phyloP scores from a whole-genome alignment of 495 filamentous ascomycete genomes.

The Aspergillus leporis region DNA sequence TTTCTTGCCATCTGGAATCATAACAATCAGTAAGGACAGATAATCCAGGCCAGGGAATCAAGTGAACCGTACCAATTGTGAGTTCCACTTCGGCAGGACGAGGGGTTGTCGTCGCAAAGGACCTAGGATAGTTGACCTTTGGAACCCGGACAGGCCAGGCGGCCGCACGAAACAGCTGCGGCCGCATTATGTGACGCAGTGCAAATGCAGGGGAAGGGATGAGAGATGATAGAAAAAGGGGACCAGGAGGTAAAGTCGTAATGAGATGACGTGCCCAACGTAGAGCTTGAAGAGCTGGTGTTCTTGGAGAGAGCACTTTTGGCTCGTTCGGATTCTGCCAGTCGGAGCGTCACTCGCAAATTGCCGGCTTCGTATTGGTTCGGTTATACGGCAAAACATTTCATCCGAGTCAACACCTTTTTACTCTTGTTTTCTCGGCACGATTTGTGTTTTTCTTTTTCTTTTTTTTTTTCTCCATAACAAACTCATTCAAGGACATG shows the following conservation, averaged over 20 bases:
- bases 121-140: conserved; percentile 61
- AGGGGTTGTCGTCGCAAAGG: conserved; percentile 71
- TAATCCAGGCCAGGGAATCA: conserved; percentile 20
- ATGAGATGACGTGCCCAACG: conserved; percentile 10
- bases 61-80: conserved; percentile 72
- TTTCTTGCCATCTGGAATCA: conserved; percentile 81
- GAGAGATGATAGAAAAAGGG: conserved; percentile 13
- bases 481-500: conserved; percentile 63
- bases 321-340: conserved; percentile 31
- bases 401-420: conserved; percentile 24
- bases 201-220: conserved; percentile 38
- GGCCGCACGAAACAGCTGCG: conserved; percentile 82
- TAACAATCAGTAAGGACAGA: conserved; percentile 13
- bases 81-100: conserved; percentile 89
- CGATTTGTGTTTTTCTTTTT: conserved; percentile 36
- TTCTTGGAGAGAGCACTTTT: conserved; percentile 39
- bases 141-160: conserved; percentile 70
- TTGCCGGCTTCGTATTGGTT: conserved; percentile 39
- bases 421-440: conserved; percentile 17
- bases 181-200: conserved; percentile 71
- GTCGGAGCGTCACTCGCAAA: conserved; percentile 34
- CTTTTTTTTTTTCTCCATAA: conserved; percentile 49
- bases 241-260: conserved; percentile 12
- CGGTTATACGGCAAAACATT: conserved; percentile 35
- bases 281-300: conserved; percentile 26